Base-by-base conservation (phyloP, 2,329 filamentous ascomycete species). In the Aspergillus texensis region DNA sequence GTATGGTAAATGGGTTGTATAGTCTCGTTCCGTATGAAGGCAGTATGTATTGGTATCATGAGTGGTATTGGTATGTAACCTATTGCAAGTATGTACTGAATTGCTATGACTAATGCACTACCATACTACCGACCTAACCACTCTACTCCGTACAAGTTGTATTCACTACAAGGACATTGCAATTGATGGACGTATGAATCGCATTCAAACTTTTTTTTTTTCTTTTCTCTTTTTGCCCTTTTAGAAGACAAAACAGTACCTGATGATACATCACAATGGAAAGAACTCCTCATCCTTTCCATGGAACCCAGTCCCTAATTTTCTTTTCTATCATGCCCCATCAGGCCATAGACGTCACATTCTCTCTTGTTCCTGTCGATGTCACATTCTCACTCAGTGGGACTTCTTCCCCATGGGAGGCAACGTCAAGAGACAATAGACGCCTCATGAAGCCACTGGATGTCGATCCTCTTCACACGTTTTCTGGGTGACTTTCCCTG, bases 391-490 rank as follows among this genome's bases (percentile, higher is more conserved):
- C 10, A 50, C 45, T 46, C 30, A 5, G 52, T 55, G n/a, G 32
- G 21, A 39, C 21, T 39, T 39, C 39, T 54, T 39, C 32, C 52
- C 21, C 52, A 30, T 55, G 21, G n/a, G 52, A 61, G 63, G 60
- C 62, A 65, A 67, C 62, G 56, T 60, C 60, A 53, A 16, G 19
- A n/a, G 34, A 56, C 50, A 57, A 56, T 56, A 52, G 28, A 56
- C 24, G n/a, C 32, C 59, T 53, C 59, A 41, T 60, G 50, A 43
- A 59, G 36, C 52, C 36, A 39, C 16, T 54, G 21, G 28, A 21
- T 53, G 24, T 32, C 36, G 30, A 55, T 55, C 32, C 39, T 16
- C 52, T 55, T 39, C 32, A 60, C 56, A 57, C 45, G 60, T 60
- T 53, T 45, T 30, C 26, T 30, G 9, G 6, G 19, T 34, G 28